Percentiles rank a stretch among this genome's conserved stretches.
phyloP scores from a whole-genome alignment of 345 rosid genomes.

The Boechera stricta region DNA sequence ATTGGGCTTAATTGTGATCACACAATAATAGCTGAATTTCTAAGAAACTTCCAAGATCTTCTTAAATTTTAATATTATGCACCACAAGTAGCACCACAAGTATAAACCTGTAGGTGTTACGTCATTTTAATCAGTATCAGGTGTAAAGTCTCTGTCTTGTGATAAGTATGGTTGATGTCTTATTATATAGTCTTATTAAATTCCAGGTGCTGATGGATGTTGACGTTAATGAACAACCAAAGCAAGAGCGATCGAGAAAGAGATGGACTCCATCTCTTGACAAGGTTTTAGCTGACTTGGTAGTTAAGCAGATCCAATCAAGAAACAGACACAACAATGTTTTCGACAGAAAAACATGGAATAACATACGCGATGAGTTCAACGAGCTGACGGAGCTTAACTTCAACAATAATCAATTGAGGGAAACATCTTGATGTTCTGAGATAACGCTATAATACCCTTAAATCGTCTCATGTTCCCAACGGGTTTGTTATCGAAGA shows the following conservation, averaged over 20 bases:
- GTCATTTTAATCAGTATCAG: background rate
- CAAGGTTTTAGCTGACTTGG: constrained; percentile 73
- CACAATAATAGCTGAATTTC: background rate
- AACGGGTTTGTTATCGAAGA: background rate
- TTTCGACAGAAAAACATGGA: constrained; percentile 82
- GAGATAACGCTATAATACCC: constrained; percentile 63
- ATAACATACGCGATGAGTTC: constrained; percentile 65
- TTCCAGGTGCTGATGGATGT: constrained; percentile 55
- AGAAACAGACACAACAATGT: constrained; percentile 73
- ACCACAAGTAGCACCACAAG: no score
- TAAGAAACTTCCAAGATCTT: no score
- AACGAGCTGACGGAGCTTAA: constrained; percentile 65
- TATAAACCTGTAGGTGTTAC: background rate
- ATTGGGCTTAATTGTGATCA: background rate
- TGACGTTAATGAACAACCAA: constrained; percentile 54
- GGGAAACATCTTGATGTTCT: constrained; percentile 86
- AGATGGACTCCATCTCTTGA: constrained; percentile 75
- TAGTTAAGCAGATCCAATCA: constrained; percentile 70
- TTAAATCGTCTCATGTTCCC: constrained; percentile 61
- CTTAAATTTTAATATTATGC: no score
- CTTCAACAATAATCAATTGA: constrained; percentile 77
- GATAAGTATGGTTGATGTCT: constrained; percentile 7
- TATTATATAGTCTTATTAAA: background rate
- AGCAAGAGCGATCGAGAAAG: constrained; percentile 70
- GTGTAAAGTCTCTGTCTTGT: constrained; percentile 6